Conservation (phyloP, 2,329 filamentous ascomycete genomes). For the Diaporthe amygdali region DNA sequence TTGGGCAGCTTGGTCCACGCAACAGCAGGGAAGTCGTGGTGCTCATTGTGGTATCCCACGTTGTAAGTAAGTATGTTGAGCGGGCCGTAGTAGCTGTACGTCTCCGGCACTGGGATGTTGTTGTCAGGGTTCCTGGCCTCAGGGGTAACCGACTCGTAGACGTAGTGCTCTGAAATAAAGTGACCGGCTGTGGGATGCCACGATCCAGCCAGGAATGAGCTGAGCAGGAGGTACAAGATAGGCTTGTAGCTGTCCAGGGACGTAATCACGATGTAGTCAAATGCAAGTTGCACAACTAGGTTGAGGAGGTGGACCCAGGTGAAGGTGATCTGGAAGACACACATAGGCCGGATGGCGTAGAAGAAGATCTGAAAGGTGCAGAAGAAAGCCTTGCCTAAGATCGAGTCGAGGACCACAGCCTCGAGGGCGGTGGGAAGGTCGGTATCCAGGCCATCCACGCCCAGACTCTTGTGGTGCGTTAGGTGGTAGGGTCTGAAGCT, state of each 20-base stretch:
- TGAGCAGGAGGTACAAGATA: slow-evolving; percentile 83
- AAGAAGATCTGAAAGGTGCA: slow-evolving; percentile 99
- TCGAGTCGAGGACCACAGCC: slow-evolving; percentile 90
- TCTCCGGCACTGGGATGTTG: slow-evolving; percentile 79
- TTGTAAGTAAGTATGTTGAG: slow-evolving; percentile 96
- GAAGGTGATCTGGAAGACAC: slow-evolving; percentile 87
- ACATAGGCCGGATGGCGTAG: slow-evolving; percentile 95
- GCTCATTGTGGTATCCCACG: slow-evolving; percentile 96
- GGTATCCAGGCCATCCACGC: slow-evolving; percentile 93
- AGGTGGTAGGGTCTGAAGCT: slow-evolving; percentile 98
- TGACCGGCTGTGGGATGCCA: slow-evolving; percentile 95
- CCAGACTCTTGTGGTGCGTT: slow-evolving; percentile 98
- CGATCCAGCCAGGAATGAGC: slow-evolving; percentile 90
- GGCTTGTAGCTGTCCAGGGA: slow-evolving; percentile 63
- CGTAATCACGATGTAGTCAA: slow-evolving; percentile 74
- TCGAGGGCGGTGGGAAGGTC: slow-evolving; percentile 93
- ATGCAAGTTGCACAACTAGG: slow-evolving; percentile 74
- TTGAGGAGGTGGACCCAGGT: slow-evolving; percentile 87
- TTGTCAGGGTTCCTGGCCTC: slow-evolving; percentile 63
- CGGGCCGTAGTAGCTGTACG: slow-evolving; percentile 94
- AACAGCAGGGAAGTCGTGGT: slow-evolving; percentile 97
- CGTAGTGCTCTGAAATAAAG: slow-evolving; percentile 98
- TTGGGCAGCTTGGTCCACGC: slow-evolving; percentile 88
- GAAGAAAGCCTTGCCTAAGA: slow-evolving; percentile 97
- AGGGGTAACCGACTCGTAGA: slow-evolving; percentile 69